A percentile compares a stretch with the other conserved stretches of the same genome.
Conservation (phyloP, 1,139 yeast species). For the Kurtzmaniella quercitrusa region DNA sequence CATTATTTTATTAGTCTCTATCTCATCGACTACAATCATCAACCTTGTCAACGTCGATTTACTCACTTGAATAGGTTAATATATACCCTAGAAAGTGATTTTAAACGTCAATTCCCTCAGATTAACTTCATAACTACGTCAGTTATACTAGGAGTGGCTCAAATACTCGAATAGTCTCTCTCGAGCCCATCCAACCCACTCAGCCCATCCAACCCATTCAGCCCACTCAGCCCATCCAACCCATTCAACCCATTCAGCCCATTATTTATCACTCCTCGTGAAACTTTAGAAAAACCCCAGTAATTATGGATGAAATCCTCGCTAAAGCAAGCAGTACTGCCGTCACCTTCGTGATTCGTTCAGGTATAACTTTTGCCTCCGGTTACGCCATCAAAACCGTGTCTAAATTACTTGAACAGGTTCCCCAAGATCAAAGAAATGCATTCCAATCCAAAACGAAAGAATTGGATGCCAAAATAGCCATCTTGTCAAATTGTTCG, state of each 20-base stretch:
- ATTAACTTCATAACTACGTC: too few species aligned
- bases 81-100: neutral
- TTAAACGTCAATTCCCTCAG: too few species aligned
- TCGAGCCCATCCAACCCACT: too few species aligned
- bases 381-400: conserved; percentile 71
- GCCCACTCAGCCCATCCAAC: too few species aligned
- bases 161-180: too few species aligned
- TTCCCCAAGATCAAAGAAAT: conserved; percentile 55
- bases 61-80: neutral
- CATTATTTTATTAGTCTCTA: too few species aligned
- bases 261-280: too few species aligned
- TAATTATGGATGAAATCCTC: conserved; percentile 41
- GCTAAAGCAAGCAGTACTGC: conserved; percentile 73
- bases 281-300: too few species aligned
- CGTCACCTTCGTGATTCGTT: conserved; percentile 73
- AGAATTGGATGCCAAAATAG: conserved; percentile 56
- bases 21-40: too few species aligned
- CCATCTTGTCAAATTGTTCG: conserved; percentile 63
- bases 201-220: too few species aligned
- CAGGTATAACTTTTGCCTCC: conserved; percentile 74
- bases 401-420: conserved; percentile 51
- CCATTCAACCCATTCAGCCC: too few species aligned
- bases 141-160: too few species aligned
- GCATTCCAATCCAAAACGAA: conserved; percentile 38
- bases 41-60: neutral